Evolutionary conservation across 345 rosid genomes (phyloP).

Genomic region (Gossypium rotundifolium): DNA sequence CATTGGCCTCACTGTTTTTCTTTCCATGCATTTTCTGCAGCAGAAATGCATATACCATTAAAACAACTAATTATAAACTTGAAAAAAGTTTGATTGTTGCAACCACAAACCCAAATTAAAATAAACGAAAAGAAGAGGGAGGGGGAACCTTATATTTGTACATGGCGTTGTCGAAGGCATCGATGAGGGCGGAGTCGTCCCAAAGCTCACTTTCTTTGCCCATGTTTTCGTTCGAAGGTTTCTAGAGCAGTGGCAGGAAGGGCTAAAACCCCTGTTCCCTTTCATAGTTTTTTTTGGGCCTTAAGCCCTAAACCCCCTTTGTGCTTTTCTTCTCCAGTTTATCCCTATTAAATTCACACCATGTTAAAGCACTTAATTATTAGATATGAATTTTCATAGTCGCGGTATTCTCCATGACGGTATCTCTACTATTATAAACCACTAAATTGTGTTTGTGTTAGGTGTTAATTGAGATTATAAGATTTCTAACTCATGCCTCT

Average conservation of each 20-base stretch:
- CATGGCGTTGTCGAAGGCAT: constrained; percentile 61
- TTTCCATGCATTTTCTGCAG: constrained; percentile 38
- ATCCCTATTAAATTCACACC: too few relatives aligned
- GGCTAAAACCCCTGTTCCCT: neutral
- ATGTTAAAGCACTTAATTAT: too few relatives aligned
- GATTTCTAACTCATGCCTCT: too few relatives aligned
- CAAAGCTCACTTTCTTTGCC: constrained; percentile 47
- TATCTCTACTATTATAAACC: too few relatives aligned
- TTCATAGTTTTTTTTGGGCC: neutral
- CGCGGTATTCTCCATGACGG: too few relatives aligned
- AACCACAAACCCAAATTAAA: neutral
- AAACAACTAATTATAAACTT: neutral
- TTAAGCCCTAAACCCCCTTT: neutral
- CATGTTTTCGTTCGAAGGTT: constrained; percentile 14
- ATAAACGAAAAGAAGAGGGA: neutral
- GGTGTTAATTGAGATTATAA: too few relatives aligned
- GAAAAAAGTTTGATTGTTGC: neutral
- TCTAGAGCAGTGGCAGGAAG: neutral
- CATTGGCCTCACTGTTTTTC: constrained; percentile 14
- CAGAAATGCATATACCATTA: neutral
- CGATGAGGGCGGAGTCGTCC: constrained; percentile 58
- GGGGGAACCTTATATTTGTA: constrained; percentile 43
- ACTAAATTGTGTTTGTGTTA: too few relatives aligned
- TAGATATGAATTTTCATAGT: too few relatives aligned
- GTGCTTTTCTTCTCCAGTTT: neutral